Evolutionary conservation across 192 early-diverging fungal genomes (phyloP), one percentile per base, ranked within the genome.

Genomic region (Coemansia sp.): DNA sequence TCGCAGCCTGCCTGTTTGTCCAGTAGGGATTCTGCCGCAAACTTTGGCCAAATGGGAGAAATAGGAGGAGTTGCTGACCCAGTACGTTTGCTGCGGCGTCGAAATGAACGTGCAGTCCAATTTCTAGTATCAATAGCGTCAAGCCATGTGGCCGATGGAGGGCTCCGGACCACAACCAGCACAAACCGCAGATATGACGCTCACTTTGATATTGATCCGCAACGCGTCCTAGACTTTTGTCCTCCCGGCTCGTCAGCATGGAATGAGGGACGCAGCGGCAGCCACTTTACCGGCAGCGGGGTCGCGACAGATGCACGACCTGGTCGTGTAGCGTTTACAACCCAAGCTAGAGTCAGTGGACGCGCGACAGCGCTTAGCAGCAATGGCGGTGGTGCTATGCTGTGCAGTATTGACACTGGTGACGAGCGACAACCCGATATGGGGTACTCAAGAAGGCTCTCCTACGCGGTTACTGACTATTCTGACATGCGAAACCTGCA

Each of bases 61-160:
- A 18, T 16, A 18, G 45, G 45, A 10, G 18, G 16, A 38, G 16
- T n/a, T 5, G 18, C 30, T 24, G 37, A 39, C 35, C 58, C 35
- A 7, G 20, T 12, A 38, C 58, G 13, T 34, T 22, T 39, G 35
- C 43, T 67, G 20, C 45, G 63, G 45, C 58, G 64, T 32, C 71
- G 78, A 16, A 80, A 74, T 55, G 62, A 72, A n/a, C 69, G 73
- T 6, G 78, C 78, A 7, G 47, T 69, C 35, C 58, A 41, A 16
- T 80, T 80, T 56, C 53, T 80, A 38, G 45, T 41, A 11, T 80
- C 78, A 2, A 80, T 80, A 35, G 58, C 39, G 16, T 67, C 77
- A 20, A 80, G 77, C 72, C 74, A 71, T 29, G 49, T 66, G 12
- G 50, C 55, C 12, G 72, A 65, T n/a, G 32, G 62, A 16, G 66